A percentile compares a stretch with the other conserved stretches of the same genome.
Evolutionary conservation across 1,284 basidiomycete genomes (phyloP).

Genomic region (Cutaneotrichosporon arboriforme): DNA sequence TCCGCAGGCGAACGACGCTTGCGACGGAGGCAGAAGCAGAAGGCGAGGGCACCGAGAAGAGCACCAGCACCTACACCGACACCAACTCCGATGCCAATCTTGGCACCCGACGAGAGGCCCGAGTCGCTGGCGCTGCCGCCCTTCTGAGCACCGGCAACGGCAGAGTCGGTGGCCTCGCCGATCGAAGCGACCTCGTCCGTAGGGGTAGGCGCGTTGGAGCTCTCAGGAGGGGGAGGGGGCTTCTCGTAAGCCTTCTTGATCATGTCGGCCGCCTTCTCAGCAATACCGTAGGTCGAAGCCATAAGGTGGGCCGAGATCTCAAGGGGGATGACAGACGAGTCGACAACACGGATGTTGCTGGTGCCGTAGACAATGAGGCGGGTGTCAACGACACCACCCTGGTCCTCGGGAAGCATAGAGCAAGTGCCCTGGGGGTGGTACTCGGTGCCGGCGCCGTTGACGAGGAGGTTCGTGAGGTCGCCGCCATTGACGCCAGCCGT

Average conservation of each 20-base stretch:
- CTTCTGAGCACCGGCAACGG: constrained; percentile 20
- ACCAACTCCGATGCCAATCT: constrained; percentile 41
- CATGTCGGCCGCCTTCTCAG: constrained; percentile 61
- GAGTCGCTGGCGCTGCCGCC: constrained; percentile 7
- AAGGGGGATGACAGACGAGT: constrained; percentile 50
- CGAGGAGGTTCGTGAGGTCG: constrained; percentile 38
- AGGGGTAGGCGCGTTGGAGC: constrained; percentile 2
- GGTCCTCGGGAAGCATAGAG: constrained; percentile 58
- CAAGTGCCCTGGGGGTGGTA: constrained; percentile 60
- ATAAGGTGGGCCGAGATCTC: constrained; percentile 48
- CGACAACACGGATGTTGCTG: constrained; percentile 50
- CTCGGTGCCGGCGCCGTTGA: constrained; percentile 39
- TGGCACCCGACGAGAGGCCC: constrained; percentile 20
- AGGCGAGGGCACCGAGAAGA: constrained; percentile 31
- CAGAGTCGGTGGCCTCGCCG: constrained; percentile 29
- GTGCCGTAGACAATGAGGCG: constrained; percentile 61
- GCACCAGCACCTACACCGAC: constrained; percentile 33
- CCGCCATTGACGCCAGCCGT: constrained; percentile 27
- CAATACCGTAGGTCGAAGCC: constrained; percentile 60
- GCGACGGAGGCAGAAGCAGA: constrained; percentile 26
- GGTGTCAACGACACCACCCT: constrained; percentile 63
- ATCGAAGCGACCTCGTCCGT: constrained; percentile 19
- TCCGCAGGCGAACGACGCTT: constrained; percentile 18
- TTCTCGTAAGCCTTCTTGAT: constrained; percentile 48
- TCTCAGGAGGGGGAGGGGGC: constrained; percentile 6